Evolutionary conservation across 2,329 filamentous ascomycete genomes (phyloP).

Genomic region (Sodiomyces alkalinus): DNA sequence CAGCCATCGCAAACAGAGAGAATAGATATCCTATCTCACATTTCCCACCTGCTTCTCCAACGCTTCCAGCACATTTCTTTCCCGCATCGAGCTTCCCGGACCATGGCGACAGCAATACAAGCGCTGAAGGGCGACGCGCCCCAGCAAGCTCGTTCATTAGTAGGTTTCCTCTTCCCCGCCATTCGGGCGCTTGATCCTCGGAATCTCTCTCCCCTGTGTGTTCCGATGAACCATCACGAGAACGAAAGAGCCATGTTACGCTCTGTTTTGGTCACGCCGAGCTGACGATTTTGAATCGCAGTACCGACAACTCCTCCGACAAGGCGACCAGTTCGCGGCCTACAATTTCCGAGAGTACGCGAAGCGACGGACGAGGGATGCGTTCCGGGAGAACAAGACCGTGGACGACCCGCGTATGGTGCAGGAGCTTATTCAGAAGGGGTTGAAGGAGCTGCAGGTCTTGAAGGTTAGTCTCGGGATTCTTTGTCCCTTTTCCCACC

Average conservation of each 20-base stretch:
- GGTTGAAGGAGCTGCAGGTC: slow-evolving; percentile 70
- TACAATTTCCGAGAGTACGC: slow-evolving; percentile 99
- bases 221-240: neutral
- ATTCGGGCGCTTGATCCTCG: too few relatives aligned
- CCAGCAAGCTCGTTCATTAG: slow-evolving; percentile 41
- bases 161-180: slow-evolving; percentile 18
- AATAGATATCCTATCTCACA: too few relatives aligned
- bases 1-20: too few relatives aligned
- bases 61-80: neutral
- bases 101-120: slow-evolving; percentile 10
- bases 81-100: slow-evolving; percentile 1
- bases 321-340: slow-evolving; percentile 71
- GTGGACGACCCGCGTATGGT: slow-evolving; percentile 61
- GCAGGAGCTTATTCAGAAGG: slow-evolving; percentile 82
- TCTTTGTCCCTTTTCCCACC: neutral
- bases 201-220: too few relatives aligned
- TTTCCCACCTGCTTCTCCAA: too few relatives aligned
- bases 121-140: slow-evolving; percentile 37
- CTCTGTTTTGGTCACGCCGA: neutral
- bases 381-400: slow-evolving; percentile 66
- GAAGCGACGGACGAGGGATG: slow-evolving; percentile 75
- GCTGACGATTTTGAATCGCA: slow-evolving; percentile 18
- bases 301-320: slow-evolving; percentile 86
- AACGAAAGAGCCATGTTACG: neutral
- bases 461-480: slow-evolving; percentile 56